phyloP scores from a whole-genome alignment of 805 yeast genomes.

The Cyberlindnera saturnus region DNA sequence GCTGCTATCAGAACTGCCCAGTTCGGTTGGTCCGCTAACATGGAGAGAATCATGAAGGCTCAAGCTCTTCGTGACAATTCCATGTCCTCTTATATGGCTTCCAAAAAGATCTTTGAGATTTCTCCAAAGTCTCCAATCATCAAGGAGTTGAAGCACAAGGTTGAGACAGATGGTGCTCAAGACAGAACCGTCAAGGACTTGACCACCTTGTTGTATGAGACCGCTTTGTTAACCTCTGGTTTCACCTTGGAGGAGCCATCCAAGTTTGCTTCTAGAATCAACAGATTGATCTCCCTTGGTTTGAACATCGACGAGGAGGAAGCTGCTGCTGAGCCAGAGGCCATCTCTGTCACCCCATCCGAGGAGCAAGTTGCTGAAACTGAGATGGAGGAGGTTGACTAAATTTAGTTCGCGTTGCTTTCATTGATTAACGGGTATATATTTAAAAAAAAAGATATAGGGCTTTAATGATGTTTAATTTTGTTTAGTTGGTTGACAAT shows the following conservation, averaged over 20 bases:
- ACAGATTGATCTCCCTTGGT: slow-evolving; percentile 96
- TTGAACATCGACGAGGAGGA: slow-evolving; percentile 94
- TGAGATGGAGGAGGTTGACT: slow-evolving; percentile 99
- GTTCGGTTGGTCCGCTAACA: slow-evolving; percentile 99
- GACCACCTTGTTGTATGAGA: slow-evolving; percentile 93
- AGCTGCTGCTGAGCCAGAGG: slow-evolving; percentile 60
- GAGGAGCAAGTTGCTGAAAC: slow-evolving; percentile 79
- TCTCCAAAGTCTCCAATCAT: slow-evolving; percentile 96
- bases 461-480: too few relatives aligned
- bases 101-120: slow-evolving; percentile 98
- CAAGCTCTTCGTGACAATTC: slow-evolving; percentile 98
- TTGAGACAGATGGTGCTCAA: slow-evolving; percentile 94
- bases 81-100: slow-evolving; percentile 99
- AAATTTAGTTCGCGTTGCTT: slow-evolving; percentile 22
- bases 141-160: slow-evolving; percentile 92
- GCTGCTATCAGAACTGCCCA: slow-evolving; percentile 99
- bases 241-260: slow-evolving; percentile 98
- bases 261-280: slow-evolving; percentile 94
- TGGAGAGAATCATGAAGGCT: slow-evolving; percentile 99
- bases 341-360: slow-evolving; percentile 40
- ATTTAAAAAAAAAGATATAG: too few relatives aligned
- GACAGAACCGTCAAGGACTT: slow-evolving; percentile 98
- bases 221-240: slow-evolving; percentile 97
- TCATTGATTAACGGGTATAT: too few relatives aligned
- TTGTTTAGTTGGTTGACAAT: too few relatives aligned